These are phyloP conservation scores for Leccinellum rugosiceps DNA, from an alignment of 768 basidiomycete genomes.

Conservation along the genomic window DNA sequence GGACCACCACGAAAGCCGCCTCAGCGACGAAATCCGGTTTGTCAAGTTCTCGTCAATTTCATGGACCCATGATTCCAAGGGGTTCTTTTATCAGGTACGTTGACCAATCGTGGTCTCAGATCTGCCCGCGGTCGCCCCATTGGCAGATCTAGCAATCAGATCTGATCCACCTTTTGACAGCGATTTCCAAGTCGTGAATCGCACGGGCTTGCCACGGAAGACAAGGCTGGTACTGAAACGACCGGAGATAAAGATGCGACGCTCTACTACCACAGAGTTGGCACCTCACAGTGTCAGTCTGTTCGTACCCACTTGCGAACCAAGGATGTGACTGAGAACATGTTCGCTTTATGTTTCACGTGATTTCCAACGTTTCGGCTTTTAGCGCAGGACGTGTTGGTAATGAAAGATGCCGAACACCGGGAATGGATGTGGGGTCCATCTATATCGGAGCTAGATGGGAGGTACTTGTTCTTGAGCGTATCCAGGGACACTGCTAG, in stretches of 20 bases:
- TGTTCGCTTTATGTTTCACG: background rate
- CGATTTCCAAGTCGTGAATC: slow-evolving; percentile 55
- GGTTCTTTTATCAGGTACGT: slow-evolving; percentile 77
- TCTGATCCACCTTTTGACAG: slow-evolving; percentile 23
- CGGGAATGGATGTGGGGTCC: slow-evolving; percentile 64
- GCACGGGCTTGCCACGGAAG: slow-evolving; percentile 45
- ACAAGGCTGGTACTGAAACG: slow-evolving; percentile 56
- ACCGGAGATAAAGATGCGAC: slow-evolving; percentile 63
- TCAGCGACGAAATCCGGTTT: slow-evolving; percentile 65
- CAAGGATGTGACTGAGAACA: slow-evolving; percentile 6
- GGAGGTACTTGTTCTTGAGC: slow-evolving; percentile 57
- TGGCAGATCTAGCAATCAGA: background rate
- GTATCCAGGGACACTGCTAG: slow-evolving; percentile 59
- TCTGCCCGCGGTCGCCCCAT: background rate
- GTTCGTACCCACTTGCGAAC: background rate
- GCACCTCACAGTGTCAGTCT: slow-evolving; percentile 62
- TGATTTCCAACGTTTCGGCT: slow-evolving; percentile 2
- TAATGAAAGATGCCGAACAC: slow-evolving; percentile 60
- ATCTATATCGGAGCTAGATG: slow-evolving; percentile 57
- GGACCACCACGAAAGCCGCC: slow-evolving; percentile 48
- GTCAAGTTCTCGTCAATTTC: slow-evolving; percentile 73
- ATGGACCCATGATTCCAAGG: slow-evolving; percentile 78
- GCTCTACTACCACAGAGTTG: slow-evolving; percentile 73
- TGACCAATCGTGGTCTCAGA: background rate
- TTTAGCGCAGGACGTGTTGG: slow-evolving; percentile 64